Evolutionary conservation across 805 yeast genomes (phyloP).

Genomic region (Wickerhamomyces canadensis): DNA sequence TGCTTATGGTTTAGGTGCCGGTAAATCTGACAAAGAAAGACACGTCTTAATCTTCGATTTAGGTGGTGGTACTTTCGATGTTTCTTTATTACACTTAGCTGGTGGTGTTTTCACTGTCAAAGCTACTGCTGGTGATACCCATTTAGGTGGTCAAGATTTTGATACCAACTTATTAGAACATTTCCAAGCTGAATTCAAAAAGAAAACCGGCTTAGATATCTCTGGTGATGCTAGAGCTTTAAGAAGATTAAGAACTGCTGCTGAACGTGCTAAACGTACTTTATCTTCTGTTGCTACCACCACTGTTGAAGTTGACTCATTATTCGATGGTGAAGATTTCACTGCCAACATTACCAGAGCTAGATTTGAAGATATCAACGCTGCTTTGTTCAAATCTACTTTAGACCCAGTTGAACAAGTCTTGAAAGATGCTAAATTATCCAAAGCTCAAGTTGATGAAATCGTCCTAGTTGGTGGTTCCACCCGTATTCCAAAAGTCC

Average conservation of each 20-base stretch:
- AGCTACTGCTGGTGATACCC: slow-evolving; percentile 99
- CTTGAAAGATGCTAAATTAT: slow-evolving; percentile 82
- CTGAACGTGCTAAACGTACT: slow-evolving; percentile 99
- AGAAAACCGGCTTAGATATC: slow-evolving; percentile 90
- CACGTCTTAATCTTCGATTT: slow-evolving; percentile 90
- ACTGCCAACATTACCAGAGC: slow-evolving; percentile 93
- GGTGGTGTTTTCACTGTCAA: slow-evolving; percentile 97
- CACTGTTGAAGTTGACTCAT: slow-evolving; percentile 93
- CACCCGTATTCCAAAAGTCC: slow-evolving; percentile 98
- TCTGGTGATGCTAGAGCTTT: slow-evolving; percentile 90
- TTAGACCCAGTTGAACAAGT: slow-evolving; percentile 93
- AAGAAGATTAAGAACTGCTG: slow-evolving; percentile 97
- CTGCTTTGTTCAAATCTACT: slow-evolving; percentile 88
- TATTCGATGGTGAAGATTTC: slow-evolving; percentile 95
- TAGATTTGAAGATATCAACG: slow-evolving; percentile 94
- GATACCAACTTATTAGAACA: slow-evolving; percentile 92
- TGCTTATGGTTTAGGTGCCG: slow-evolving; percentile 97
- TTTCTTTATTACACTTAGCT: slow-evolving; percentile 84
- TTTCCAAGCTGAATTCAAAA: slow-evolving; percentile 91
- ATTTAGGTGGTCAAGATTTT: slow-evolving; percentile 99
- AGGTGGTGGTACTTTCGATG: slow-evolving; percentile 99
- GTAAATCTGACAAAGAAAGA: slow-evolving; percentile 73
- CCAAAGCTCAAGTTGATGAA: slow-evolving; percentile 84
- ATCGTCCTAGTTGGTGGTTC: slow-evolving; percentile 98
- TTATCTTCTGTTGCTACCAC: slow-evolving; percentile 95